Base-by-base conservation (phyloP, 371 early-diverging fungal species). In the Mucor lusitanicus region DNA sequence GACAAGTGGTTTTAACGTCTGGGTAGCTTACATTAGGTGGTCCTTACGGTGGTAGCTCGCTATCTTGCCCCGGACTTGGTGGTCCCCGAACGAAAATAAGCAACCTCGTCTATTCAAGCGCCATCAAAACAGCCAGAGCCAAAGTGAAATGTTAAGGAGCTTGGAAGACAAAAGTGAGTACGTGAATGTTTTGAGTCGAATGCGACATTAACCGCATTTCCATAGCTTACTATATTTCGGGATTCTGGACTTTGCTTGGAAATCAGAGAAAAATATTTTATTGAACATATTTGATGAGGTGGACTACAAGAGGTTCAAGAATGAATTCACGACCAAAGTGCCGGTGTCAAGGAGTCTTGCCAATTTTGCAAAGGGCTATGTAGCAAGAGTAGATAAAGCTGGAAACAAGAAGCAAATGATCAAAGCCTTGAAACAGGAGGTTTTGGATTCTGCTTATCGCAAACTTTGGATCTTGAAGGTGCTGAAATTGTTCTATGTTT, bases 121-220 rank as follows among this genome's bases (percentile, higher is more conserved):
- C n/a, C n/a, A n/a, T n/a, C n/a, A n/a, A n/a, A n/a, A n/a, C n/a
- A n/a, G n/a, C n/a, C n/a, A n/a, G n/a, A n/a, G n/a, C n/a, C n/a
- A n/a, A n/a, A n/a, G n/a, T n/a, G n/a, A n/a, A n/a, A n/a, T n/a
- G n/a, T n/a, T n/a, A n/a, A n/a, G n/a, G n/a, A n/a, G n/a, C n/a
- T n/a, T n/a, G n/a, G n/a, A n/a, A 61, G 50, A 19, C 62, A 61
- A 61, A 21, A 61, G 33, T 61, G 8, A 61, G 62, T 61, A 33
- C 50, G 15, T 61, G 11, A 30, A 48, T 19, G 35, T 2, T 48
- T 61, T 30, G 46, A 48, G 30, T 30, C 32, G 32, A 35, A 35
- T 23, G 35, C 30, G 3, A 33, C 21, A 30, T 61, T 61, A 15
- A 42, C 42, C 2, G 3, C 42, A 42, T 32, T 32, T 61, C 27